Evolutionary conservation across 2,329 filamentous ascomycete genomes (phyloP).

Genomic region (Coniosporium tulheliwenetii): DNA sequence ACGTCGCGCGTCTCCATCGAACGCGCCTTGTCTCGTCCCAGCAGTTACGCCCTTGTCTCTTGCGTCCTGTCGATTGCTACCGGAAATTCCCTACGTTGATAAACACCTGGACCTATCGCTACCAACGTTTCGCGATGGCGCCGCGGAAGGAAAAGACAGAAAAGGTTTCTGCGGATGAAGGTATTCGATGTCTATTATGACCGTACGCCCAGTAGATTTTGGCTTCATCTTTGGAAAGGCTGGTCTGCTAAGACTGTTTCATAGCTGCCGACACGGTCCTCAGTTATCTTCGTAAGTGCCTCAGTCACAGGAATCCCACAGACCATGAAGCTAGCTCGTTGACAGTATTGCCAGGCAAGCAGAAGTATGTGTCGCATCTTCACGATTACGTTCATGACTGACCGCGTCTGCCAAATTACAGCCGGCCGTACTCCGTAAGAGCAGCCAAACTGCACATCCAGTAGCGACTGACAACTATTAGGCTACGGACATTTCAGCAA

Average conservation of each 20-base stretch:
- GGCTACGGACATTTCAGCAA: constrained; percentile 17
- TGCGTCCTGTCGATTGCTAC: too few species aligned
- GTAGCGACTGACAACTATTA: background rate
- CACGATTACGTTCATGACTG: background rate
- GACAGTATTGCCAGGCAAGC: background rate
- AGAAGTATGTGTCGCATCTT: background rate
- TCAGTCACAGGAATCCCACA: background rate
- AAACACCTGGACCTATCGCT: too few species aligned
- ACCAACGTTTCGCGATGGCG: constrained; percentile 14
- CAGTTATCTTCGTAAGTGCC: constrained; percentile 1
- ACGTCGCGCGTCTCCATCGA: too few species aligned
- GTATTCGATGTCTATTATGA: constrained; percentile 6
- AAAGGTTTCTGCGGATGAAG: constrained; percentile 13
- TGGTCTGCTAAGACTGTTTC: background rate
- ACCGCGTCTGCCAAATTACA: background rate
- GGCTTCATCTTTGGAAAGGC: background rate
- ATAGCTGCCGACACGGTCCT: background rate
- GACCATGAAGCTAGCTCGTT: background rate
- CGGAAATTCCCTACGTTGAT: too few species aligned
- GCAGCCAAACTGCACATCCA: background rate
- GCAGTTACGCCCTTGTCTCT: too few species aligned
- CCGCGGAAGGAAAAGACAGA: constrained; percentile 22
- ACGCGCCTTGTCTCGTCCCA: too few species aligned
- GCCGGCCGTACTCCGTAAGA: constrained; percentile 1
- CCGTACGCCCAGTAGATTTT: too few species aligned